A percentile compares a stretch with the other conserved stretches of the same genome.
Evolutionary conservation across 192 early-diverging fungal genomes (phyloP).

Genomic region (Linnemannia zychae): DNA sequence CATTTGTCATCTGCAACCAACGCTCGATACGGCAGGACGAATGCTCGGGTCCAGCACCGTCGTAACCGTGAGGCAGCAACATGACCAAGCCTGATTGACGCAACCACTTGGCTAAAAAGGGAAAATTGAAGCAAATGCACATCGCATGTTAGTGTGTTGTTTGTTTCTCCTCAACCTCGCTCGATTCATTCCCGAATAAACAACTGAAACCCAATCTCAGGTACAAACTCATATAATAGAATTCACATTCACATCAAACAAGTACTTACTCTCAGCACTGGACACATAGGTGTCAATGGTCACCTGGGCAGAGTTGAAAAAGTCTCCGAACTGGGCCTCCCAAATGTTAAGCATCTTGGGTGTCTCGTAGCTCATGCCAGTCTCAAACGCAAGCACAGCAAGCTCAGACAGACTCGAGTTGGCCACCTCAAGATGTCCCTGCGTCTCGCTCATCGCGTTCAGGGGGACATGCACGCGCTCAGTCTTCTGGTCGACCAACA

Average conservation of each 20-base stretch:
- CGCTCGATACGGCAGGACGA: constrained; percentile 92
- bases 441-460: constrained; percentile 69
- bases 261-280: constrained; percentile 76
- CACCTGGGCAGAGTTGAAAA: constrained; percentile 96
- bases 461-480: constrained; percentile 90
- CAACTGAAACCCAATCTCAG: not conserved
- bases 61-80: constrained; percentile 95
- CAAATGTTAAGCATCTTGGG: constrained; percentile 92
- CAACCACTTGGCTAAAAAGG: constrained; percentile 86
- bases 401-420: constrained; percentile 94
- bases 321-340: constrained; percentile 99
- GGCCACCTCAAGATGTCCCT: constrained; percentile 75
- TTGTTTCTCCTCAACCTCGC: not conserved
- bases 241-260: not conserved
- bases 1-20: constrained; percentile 94
- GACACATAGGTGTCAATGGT: constrained; percentile 94
- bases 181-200: not conserved
- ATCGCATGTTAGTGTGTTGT: not conserved
- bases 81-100: constrained; percentile 92
- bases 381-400: constrained; percentile 96
- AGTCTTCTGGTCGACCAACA: constrained; percentile 94
- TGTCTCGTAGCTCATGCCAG: constrained; percentile 92
- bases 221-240: not conserved
- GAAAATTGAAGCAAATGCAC: not conserved
- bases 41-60: constrained; percentile 97